Percentiles rank a stretch among this genome's conserved stretches.
Conservation (phyloP, 306 rosid species). For the Castanea mollissima region DNA sequence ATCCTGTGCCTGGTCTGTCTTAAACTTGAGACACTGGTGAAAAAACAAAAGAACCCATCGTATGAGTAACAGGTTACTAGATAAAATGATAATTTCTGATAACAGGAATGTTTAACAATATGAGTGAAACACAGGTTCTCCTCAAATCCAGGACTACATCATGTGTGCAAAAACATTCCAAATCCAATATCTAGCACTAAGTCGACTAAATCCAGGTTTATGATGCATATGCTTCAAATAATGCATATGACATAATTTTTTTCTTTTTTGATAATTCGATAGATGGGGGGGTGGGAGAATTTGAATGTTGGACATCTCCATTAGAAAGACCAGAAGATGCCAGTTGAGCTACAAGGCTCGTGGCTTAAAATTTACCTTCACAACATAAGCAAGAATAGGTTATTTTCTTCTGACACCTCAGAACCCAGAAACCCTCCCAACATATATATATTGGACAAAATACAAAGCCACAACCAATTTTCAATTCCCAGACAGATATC, state of each 20-base stretch:
- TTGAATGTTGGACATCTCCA: no score
- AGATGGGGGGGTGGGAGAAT: no score
- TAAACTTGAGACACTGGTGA: conserved; percentile 81
- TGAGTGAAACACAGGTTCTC: background rate
- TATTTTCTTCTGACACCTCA: conserved; percentile 11
- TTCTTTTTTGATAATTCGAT: no score
- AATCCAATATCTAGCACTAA: background rate
- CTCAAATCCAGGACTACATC: background rate
- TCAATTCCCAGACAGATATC: conserved; percentile 19
- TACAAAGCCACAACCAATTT: conserved; percentile 19
- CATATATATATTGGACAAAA: conserved; percentile 15
- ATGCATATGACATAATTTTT: conserved; percentile 19
- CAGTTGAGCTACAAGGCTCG: no score
- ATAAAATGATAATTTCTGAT: background rate
- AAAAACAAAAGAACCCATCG: conserved; percentile 24
- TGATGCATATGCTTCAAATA: conserved; percentile 16
- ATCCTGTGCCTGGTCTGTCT: conserved; percentile 95
- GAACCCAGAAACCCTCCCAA: conserved; percentile 1
- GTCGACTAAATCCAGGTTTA: conserved; percentile 2
- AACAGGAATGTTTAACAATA: background rate
- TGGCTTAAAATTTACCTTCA: conserved; percentile 3
- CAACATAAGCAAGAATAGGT: conserved; percentile 22
- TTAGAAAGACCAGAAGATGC: no score
- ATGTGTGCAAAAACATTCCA: background rate
- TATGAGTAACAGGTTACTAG: conserved; percentile 9